These are phyloP conservation scores for Casuarina glauca DNA, from an alignment of 306 rosid genomes.

Conservation along the genomic window DNA sequence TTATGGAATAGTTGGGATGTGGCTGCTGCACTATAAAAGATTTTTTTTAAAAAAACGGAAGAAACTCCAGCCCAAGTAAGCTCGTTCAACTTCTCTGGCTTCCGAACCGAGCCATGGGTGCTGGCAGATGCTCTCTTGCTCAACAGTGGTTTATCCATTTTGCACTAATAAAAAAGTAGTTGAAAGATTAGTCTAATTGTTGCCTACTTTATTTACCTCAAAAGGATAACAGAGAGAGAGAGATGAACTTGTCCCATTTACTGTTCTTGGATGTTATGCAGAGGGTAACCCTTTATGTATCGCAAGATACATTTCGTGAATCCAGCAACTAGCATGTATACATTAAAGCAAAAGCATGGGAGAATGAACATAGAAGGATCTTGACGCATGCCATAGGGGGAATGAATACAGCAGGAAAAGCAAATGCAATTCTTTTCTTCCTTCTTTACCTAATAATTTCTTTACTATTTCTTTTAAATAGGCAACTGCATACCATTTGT, in stretches of 20 bases:
- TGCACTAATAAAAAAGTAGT: constrained; percentile 8
- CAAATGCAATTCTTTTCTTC: too few species aligned
- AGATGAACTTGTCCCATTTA: not conserved
- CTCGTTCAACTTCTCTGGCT: constrained; percentile 22
- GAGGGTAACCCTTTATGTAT: not conserved
- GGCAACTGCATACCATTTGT: too few species aligned
- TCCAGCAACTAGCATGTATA: not conserved
- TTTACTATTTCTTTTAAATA: too few species aligned
- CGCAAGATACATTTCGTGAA: not conserved
- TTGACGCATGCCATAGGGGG: not conserved
- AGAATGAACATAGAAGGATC: not conserved
- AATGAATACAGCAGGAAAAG: too few species aligned
- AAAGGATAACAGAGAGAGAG: not conserved
- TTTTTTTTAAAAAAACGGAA: too few species aligned
- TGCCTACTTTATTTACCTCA: not conserved
- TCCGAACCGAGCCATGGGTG: not conserved
- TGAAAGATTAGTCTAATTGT: not conserved
- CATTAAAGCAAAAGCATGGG: not conserved
- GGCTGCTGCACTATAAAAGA: constrained; percentile 21
- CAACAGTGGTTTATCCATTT: not conserved
- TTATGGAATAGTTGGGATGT: constrained; percentile 13
- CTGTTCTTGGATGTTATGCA: not conserved
- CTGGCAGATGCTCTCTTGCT: not conserved
- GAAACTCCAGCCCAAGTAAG: constrained; percentile 17
- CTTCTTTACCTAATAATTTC: too few species aligned